Percentiles rank a stretch among this genome's conserved stretches.
These are phyloP conservation scores for Calamus simplicifolius DNA, from an alignment of 176 grass and related monocot species.

Conservation along the genomic window DNA sequence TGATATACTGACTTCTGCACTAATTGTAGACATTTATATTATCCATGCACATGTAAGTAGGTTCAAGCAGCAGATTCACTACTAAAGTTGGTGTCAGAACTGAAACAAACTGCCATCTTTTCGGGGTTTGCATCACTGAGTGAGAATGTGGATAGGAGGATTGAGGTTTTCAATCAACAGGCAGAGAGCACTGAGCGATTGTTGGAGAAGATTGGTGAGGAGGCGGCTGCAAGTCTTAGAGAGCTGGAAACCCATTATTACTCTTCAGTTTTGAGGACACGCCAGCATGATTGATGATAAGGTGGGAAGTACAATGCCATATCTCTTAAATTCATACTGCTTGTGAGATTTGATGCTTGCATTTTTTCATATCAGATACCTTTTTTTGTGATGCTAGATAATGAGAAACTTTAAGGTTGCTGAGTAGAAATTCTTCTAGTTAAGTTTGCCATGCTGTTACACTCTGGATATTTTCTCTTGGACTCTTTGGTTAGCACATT, in stretches of 20 bases:
- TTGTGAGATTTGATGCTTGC: too few species aligned
- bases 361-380: too few species aligned
- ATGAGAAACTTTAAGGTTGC: too few species aligned
- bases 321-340: too few species aligned
- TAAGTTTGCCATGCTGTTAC: too few species aligned
- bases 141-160: constrained; percentile 76
- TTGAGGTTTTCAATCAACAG: constrained; percentile 52
- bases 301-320: too few species aligned
- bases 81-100: constrained; percentile 74
- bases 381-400: too few species aligned
- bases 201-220: constrained; percentile 72
- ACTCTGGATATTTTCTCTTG: too few species aligned
- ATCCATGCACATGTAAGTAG: constrained; percentile 25
- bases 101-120: constrained; percentile 93
- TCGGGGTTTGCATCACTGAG: constrained; percentile 78
- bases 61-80: constrained; percentile 76
- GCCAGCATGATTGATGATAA: constrained; percentile 27
- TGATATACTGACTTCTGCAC: too few species aligned
- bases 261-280: constrained; percentile 45
- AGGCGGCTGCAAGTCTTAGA: constrained; percentile 77
- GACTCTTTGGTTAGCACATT: too few species aligned
- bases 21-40: not conserved
- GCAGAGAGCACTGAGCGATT: constrained; percentile 65
- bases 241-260: constrained; percentile 91
- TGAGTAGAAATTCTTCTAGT: too few species aligned